Base-by-base conservation (phyloP, 2,329 filamentous ascomycete genomes). In the Diaporthe nobilis region DNA sequence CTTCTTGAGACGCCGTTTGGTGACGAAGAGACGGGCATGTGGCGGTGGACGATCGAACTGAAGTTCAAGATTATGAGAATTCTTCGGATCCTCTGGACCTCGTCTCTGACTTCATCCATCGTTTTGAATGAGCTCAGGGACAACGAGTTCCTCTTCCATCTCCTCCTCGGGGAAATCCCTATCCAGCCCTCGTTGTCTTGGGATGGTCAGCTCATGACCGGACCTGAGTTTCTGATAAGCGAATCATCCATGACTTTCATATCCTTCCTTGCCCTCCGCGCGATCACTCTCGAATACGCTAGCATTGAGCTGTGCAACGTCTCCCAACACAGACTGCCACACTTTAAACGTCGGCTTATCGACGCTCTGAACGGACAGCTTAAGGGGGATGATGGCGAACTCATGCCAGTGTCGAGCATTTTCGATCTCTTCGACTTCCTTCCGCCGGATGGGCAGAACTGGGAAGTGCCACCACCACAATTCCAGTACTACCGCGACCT, bases 351-450 rank as follows among this genome's bases (percentile, higher is more conserved):
- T 74, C 89, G 92, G 9, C 90, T 94, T 6, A 91, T 92, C 63
- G 91, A 92, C 76, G 91, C 95, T 0, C 86, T 98, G n/a, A 91
- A 96, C 58, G 97, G 97, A 7, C 92, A 93, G 57, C 91, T 95
- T 10, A 88, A 90, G 15, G 86, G 92, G 25, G 90, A 93, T 20
- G 91, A 91, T 75, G 92, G 93, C 65, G 90, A 94, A 72, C 87
- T 91, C 7, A 86, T 94, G 51, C 86, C 88, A 39, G 94, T 95
- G 75, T 90, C 93, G 0, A 95, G 94, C 4, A 90, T 98, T 9
- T 98, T 98, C 81, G 95, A 98, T 78, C 89, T 98, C 31, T 97
- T 98, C 80, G 97, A 99, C 84, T 98, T 98, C 80, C 90, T 97
- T 76, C 84, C 89, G 2, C 82, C 87, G 28, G 88, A 88, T 61